A percentile compares a stretch with the other conserved stretches of the same genome.
These are phyloP conservation scores for Lecanoromycetidae sp. DNA, from an alignment of 2,329 filamentous ascomycete genomes.

Conservation along the genomic window DNA sequence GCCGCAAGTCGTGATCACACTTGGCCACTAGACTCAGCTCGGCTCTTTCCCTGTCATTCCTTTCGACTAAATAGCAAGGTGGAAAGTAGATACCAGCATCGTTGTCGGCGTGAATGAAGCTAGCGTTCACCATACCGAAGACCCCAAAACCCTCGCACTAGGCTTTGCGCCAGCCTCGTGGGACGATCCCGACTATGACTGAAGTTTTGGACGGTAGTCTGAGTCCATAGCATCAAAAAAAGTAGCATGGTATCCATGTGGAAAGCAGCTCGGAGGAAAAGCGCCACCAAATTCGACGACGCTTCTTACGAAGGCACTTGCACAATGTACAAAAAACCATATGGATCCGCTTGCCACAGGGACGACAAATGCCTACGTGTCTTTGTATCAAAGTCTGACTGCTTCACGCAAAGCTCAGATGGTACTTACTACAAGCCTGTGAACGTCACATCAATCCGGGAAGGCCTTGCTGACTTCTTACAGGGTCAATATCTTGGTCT, in stretches of 20 bases:
- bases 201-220: constrained; percentile 9
- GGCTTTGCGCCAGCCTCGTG: constrained; percentile 8
- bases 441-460: background rate
- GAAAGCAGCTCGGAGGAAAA: constrained; percentile 29
- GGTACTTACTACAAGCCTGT: too few species aligned
- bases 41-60: constrained; percentile 6
- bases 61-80: constrained; percentile 37
- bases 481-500: background rate
- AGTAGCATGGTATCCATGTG: constrained; percentile 22
- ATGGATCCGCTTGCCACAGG: constrained; percentile 30
- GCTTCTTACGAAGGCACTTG: constrained; percentile 22
- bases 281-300: constrained; percentile 28
- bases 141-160: constrained; percentile 19
- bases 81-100: constrained; percentile 28
- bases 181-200: constrained; percentile 9
- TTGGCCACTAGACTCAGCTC: background rate
- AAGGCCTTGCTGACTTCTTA: background rate
- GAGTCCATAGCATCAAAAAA: constrained; percentile 2
- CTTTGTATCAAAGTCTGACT: too few species aligned
- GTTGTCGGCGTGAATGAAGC: constrained; percentile 33
- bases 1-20: background rate
- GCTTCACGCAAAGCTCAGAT: too few species aligned
- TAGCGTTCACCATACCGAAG: constrained; percentile 20
- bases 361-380: background rate
- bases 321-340: constrained; percentile 24